Conservation (phyloP, 192 early-diverging fungal genomes). For the Jimgerdemannia flammicorona region DNA sequence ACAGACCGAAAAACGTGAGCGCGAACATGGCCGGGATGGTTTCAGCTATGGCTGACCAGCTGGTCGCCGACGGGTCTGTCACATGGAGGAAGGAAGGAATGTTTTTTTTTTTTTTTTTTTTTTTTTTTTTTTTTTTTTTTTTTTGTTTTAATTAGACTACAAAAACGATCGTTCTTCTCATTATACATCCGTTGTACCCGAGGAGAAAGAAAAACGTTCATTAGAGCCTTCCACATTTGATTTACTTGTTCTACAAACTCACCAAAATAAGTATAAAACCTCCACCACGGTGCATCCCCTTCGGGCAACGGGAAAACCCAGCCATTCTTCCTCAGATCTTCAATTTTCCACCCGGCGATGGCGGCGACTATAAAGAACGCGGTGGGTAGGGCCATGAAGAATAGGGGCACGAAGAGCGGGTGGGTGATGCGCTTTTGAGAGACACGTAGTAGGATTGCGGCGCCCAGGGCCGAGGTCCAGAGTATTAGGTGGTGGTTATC, state of each 20-base stretch:
- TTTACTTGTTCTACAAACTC: not conserved
- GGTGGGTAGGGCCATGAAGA: constrained; percentile 79
- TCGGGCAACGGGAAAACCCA: constrained; percentile 85
- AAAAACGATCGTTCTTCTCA: no score
- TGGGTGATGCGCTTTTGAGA: constrained; percentile 65
- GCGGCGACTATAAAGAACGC: constrained; percentile 71
- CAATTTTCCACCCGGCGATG: constrained; percentile 55
- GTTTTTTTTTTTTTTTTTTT: not conserved
- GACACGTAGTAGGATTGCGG: constrained; percentile 67
- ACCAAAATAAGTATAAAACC: constrained; percentile 83
- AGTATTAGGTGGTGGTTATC: constrained; percentile 61
- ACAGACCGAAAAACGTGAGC: constrained; percentile 81
- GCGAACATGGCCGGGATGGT: constrained; percentile 91
- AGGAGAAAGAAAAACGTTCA: not conserved
- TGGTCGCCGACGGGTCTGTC: constrained; percentile 57
- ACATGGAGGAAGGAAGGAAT: not conserved
- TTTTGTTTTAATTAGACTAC: no score
- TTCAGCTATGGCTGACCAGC: constrained; percentile 60
- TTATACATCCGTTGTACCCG: constrained; percentile 31
- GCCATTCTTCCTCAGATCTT: constrained; percentile 61
- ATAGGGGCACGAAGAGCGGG: constrained; percentile 85
- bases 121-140: no score
- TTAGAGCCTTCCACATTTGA: not conserved
- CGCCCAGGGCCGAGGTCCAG: constrained; percentile 72
- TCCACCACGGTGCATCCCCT: constrained; percentile 75